Evolutionary conservation across 1,139 yeast genomes (phyloP).

Genomic region (Lodderomyces metapsilosis): DNA sequence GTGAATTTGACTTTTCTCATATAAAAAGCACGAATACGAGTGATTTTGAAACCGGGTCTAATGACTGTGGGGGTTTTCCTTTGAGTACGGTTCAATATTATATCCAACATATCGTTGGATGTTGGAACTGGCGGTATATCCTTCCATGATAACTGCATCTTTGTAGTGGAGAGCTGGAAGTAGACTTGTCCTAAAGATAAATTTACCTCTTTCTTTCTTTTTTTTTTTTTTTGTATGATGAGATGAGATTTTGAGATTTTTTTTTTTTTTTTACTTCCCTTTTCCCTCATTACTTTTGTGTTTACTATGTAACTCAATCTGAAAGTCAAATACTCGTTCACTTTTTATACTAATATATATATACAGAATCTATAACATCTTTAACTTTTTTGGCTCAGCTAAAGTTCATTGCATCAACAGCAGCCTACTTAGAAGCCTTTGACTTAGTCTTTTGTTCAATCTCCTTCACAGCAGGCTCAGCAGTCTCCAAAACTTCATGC

Average conservation of each 20-base stretch:
- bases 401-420: too few species aligned
- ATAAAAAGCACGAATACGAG: conserved; percentile 95
- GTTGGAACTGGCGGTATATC: conserved; percentile 95
- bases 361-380: neutral
- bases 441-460: conserved; percentile 5
- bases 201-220: neutral
- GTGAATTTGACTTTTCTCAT: conserved; percentile 97
- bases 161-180: neutral
- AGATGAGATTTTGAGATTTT: neutral
- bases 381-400: too few species aligned
- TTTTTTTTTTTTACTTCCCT: too few species aligned
- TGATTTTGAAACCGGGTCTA: conserved; percentile 93
- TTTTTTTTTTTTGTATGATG: neutral
- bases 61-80: conserved; percentile 98
- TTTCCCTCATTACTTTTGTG: neutral
- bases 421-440: neutral
- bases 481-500: conserved; percentile 13
- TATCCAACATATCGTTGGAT: conserved; percentile 90
- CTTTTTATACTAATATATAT: neutral
- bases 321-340: too few species aligned
- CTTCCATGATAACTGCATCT: conserved; percentile 97
- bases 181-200: neutral
- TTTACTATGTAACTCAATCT: too few species aligned
- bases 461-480: conserved; percentile 16
- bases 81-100: conserved; percentile 94